Evolutionary conservation across 2,329 filamentous ascomycete species (phyloP).

Genomic region (Pyrenophora teres): DNA sequence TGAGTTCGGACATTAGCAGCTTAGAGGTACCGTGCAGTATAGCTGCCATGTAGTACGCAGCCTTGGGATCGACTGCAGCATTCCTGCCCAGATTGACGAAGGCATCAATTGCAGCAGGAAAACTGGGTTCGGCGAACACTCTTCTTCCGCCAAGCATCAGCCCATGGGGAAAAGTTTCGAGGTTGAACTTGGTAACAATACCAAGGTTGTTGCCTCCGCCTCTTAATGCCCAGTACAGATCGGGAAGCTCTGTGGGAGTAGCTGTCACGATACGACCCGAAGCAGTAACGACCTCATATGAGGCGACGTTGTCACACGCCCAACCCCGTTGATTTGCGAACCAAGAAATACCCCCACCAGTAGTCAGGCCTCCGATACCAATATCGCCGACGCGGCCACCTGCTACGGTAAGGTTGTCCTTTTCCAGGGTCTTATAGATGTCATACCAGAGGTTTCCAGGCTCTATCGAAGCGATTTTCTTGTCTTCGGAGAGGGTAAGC

Average conservation of each 20-base stretch:
- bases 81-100: slow-evolving; percentile 12
- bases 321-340: slow-evolving; percentile 35
- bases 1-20: slow-evolving; percentile 5
- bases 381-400: slow-evolving; percentile 38
- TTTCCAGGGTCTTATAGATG: slow-evolving; percentile 36
- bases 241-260: slow-evolving; percentile 16
- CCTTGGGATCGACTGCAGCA: slow-evolving; percentile 4
- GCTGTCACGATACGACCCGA: slow-evolving; percentile 12
- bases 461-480: slow-evolving; percentile 17
- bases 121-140: slow-evolving; percentile 10
- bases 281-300: slow-evolving; percentile 42
- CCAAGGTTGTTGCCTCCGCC: slow-evolving; percentile 40
- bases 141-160: slow-evolving; percentile 9
- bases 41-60: slow-evolving; percentile 6
- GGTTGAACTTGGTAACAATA: slow-evolving; percentile 30
- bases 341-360: slow-evolving; percentile 38
- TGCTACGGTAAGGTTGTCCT: slow-evolving; percentile 26
- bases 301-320: slow-evolving; percentile 41
- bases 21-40: no score
- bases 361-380: slow-evolving; percentile 32
- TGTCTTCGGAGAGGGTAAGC: slow-evolving; percentile 22
- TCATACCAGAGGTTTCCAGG: slow-evolving; percentile 41
- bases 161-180: slow-evolving; percentile 23
- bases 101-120: slow-evolving; percentile 24
- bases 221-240: slow-evolving; percentile 38